phyloP scores from a whole-genome alignment of 169 alveolate genomes.

The Cryptosporidium ubiquitum region DNA sequence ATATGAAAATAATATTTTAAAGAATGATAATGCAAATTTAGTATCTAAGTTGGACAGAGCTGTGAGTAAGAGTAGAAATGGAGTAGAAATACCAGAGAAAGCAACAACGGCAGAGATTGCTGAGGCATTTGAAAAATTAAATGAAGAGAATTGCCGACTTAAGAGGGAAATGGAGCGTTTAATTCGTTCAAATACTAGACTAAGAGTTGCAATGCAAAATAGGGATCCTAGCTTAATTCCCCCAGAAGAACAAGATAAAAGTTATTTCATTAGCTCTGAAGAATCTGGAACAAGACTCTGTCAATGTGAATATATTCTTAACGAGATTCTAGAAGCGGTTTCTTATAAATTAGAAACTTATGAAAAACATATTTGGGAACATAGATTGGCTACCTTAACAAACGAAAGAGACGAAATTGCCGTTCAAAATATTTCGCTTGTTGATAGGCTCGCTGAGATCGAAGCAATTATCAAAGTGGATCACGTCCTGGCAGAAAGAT shows the following conservation, averaged over 20 bases:
- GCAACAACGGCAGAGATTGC: constrained; percentile 64
- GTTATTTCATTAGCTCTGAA: neutral
- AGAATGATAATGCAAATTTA: constrained; percentile 52
- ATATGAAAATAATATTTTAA: constrained; percentile 42
- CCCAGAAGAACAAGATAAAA: constrained; percentile 20
- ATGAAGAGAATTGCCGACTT: constrained; percentile 30
- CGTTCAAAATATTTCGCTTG: constrained; percentile 58
- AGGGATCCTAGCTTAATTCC: constrained; percentile 63
- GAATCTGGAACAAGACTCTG: constrained; percentile 17
- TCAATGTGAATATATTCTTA: constrained; percentile 64
- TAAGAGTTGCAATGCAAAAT: constrained; percentile 65
- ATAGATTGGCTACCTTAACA: constrained; percentile 46
- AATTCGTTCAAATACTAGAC: constrained; percentile 56
- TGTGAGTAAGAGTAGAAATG: constrained; percentile 61
- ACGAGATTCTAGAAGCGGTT: constrained; percentile 56
- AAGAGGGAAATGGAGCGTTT: constrained; percentile 73
- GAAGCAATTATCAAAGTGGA: constrained; percentile 72
- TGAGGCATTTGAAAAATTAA: constrained; percentile 45
- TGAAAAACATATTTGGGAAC: constrained; percentile 74
- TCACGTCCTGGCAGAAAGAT: constrained; percentile 67
- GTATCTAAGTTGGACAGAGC: constrained; percentile 62
- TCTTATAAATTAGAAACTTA: constrained; percentile 63
- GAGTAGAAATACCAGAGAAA: constrained; percentile 64
- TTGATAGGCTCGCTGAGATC: constrained; percentile 62
- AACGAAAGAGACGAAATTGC: constrained; percentile 72